Evolutionary conservation across 495 filamentous ascomycete species (phyloP).

Genomic region (Talaromyces proteolyticus): DNA sequence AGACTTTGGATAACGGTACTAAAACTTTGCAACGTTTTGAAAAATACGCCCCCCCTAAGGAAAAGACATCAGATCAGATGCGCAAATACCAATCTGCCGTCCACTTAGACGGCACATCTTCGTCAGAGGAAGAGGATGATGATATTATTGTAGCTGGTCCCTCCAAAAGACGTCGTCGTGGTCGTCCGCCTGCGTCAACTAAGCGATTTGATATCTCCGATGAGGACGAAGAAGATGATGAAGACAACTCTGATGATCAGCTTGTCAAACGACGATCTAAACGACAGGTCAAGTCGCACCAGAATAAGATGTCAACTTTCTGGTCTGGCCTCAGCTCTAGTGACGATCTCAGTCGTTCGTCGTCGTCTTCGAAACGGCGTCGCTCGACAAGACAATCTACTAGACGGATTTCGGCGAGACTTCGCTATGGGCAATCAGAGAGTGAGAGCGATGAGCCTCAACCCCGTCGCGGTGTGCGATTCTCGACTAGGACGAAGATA

Average conservation of each 20-base stretch:
- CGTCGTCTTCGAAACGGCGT: constrained; percentile 28
- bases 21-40: constrained; percentile 24
- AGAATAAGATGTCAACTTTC: neutral
- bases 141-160: neutral
- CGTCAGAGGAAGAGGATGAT: constrained; percentile 2
- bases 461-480: constrained; percentile 11
- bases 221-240: neutral
- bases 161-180: neutral
- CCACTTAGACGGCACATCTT: too few relatives aligned
- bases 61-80: neutral
- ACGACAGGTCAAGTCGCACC: neutral
- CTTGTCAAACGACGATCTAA: constrained; percentile 5
- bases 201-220: constrained; percentile 2
- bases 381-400: constrained; percentile 18
- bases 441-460: constrained; percentile 10
- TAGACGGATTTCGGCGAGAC: neutral
- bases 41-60: constrained; percentile 3
- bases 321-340: constrained; percentile 10
- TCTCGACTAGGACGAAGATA: constrained; percentile 22
- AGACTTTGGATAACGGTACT: constrained; percentile 23
- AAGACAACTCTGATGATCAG: neutral
- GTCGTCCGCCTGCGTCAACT: too few relatives aligned
- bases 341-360: constrained; percentile 16
- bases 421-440: constrained; percentile 11
- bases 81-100: too few relatives aligned